Base-by-base conservation (phyloP, 345 rosid species). In the Gynandropsis gynandra region DNA sequence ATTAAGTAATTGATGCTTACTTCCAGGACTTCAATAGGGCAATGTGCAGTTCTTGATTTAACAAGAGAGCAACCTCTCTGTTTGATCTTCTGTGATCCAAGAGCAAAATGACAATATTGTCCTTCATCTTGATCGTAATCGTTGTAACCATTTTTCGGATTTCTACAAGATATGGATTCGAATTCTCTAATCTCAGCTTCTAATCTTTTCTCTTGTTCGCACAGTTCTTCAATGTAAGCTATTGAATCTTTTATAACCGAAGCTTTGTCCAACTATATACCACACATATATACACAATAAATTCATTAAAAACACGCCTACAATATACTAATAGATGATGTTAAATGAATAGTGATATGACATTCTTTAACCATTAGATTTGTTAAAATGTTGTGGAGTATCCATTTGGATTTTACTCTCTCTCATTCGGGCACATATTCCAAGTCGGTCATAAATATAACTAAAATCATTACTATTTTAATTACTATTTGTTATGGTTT, bases 231-330 rank as follows among this genome's bases (percentile, higher is more conserved):
- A 44, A 90, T 82, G 63, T 90, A 87, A 24, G 70, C 77, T 16
- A 90, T 90, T 8, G 98, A 92, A 21, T 90, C 96, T 65, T 77
- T 87, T 54, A 90, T 79, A 63, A 83, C 77, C 9, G 98, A 90
- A 6, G 98, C 98, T 69, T 84, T 90, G 62, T 90, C 98, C 96
- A 90, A 80, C 98, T 90, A 58, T 0, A 58, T 27, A n/a, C n/a
- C n/a, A n/a, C n/a, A n/a, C n/a, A 20, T 8, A 16, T 4, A 57
- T 9, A 14, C 0, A 17, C 2, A 38, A 7, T 15, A 21, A 24
- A 42, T 63, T 48, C 8, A 12, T 41, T 42, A 33, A 16, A 9
- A n/a, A n/a, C n/a, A n/a, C n/a, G n/a, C n/a, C n/a, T n/a, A n/a
- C n/a, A n/a, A n/a, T n/a, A n/a, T n/a, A n/a, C n/a, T n/a, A n/a